Base-by-base conservation (phyloP, 305 asterid genomes). In the Fraxinus sp. region DNA sequence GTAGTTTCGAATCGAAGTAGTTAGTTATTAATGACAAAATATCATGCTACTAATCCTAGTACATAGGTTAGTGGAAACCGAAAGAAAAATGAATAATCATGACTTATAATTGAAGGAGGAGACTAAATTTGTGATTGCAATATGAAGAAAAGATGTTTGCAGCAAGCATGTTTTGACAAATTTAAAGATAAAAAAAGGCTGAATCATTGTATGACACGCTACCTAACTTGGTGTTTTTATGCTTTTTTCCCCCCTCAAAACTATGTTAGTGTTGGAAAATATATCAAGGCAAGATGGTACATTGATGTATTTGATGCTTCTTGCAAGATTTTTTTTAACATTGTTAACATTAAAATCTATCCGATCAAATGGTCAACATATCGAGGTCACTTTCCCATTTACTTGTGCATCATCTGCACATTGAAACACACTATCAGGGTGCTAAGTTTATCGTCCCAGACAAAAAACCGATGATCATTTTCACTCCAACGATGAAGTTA, bases 31-130 rank as follows among this genome's bases (percentile, higher is more conserved):
- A 13, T 70, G 39, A 30, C 39, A 28, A 70, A 70, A 70, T 70
- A 70, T 70, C 8, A 14, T 11, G 20, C 22, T 70, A 4, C 39
- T 70, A 70, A 70, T 70, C 75, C 39, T 78, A 49, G 44, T 32
- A 22, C 78, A 49, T 20, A 16, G 71, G 44, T 75, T 84, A 84
- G 84, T 80, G 86, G 86, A 59, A 46, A 62, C 84, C 84, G 81
- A 84, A 84, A 84, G 83, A 55, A 20, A 59, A 32, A 59, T 37
- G 64, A 62, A 49, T 30, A 72, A 83, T 46, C 36, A 79, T 68
- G 83, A 76, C 77, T 57, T 62, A 81, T 81, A 71, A 81, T 75
- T 81, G 76, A 39, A 7, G 68, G 7, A n/a, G 74, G 57, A 59
- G 76, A 81, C 79, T 76, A n/a, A 39, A 70, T 70, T 70, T 70